Base-by-base conservation (phyloP, 768 basidiomycete genomes). In the Dictyophora rubrovolvata region DNA sequence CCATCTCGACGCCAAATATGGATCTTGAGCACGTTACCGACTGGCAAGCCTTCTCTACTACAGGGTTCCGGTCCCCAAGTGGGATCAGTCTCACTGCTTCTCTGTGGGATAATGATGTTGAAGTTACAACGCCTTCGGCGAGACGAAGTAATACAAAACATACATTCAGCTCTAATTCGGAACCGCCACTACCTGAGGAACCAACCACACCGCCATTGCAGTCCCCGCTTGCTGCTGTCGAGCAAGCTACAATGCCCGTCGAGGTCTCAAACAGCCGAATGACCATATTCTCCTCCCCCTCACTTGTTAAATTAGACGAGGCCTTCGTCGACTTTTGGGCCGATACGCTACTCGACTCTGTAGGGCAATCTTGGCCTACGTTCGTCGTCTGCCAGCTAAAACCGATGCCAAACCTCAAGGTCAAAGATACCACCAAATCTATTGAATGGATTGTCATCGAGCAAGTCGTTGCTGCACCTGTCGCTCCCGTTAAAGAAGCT, bases 321-420 rank as follows among this genome's bases (percentile, higher is more conserved):
- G 86, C 87, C 1, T 90, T 91, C 68, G 71, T 89, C 56, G 88
- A 91, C 68, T 89, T 89, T 67, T 90, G 87, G 87, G 79, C 76
- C 54, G 88, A 91, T 65, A 79, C 86, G 1, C 66, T 89, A 34
- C 71, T 84, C 16, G 88, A 91, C 65, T 81, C 86, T 17, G 77
- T 88, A 59, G 73, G 85, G 0, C 68, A 75, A 1, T 69, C 72
- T 48, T 89, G 84, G 87, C 87, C 87, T 12, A 71, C 76, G 5
- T 87, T 89, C 63, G 78, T 86, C 46, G 67, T 90, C 14, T 86
- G 85, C 68, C 84, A 84, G 67, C 77, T 91, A 54, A 85, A 82
- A 66, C 62, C 74, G 9, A 10, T 28, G 64, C 5, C 48, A 62
- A 1, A 58, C 52, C 22, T 33, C 12, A n/a, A 20, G n/a, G 33